These are phyloP conservation scores for Aspergillus bombycis DNA, from an alignment of 2,329 filamentous ascomycete species.

Conservation along the genomic window DNA sequence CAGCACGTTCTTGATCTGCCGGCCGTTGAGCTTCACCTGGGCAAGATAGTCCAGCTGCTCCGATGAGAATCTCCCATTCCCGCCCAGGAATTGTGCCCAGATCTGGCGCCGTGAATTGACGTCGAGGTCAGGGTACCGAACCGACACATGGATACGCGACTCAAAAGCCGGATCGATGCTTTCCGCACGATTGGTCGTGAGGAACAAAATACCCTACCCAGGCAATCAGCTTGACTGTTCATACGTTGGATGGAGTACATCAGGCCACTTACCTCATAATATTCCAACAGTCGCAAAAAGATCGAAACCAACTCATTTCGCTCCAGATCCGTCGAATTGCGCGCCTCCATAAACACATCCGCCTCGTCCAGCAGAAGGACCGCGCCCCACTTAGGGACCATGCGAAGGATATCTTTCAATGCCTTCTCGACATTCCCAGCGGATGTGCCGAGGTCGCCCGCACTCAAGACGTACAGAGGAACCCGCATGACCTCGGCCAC, in stretches of 20 bases:
- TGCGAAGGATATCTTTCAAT: conserved; percentile 51
- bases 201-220: conserved; percentile 49
- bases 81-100: conserved; percentile 50
- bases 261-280: conserved; percentile 27
- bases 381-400: conserved; percentile 55
- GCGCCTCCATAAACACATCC: conserved; percentile 38
- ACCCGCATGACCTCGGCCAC: conserved; percentile 56
- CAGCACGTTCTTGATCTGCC: conserved; percentile 51
- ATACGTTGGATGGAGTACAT: background rate
- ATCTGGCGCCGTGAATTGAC: conserved; percentile 40
- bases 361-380: conserved; percentile 57
- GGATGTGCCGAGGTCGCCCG: conserved; percentile 53
- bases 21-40: conserved; percentile 31
- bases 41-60: conserved; percentile 30
- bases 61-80: conserved; percentile 19
- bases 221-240: background rate
- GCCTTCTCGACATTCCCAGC: conserved; percentile 47
- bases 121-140: conserved; percentile 46
- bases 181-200: conserved; percentile 50
- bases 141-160: conserved; percentile 46
- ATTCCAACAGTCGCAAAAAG: conserved; percentile 35
- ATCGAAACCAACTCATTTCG: conserved; percentile 51
- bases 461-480: conserved; percentile 54
- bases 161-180: conserved; percentile 52
- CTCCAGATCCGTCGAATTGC: conserved; percentile 44